phyloP scores from a whole-genome alignment of 768 basidiomycete species.

The Russula vinacea region DNA sequence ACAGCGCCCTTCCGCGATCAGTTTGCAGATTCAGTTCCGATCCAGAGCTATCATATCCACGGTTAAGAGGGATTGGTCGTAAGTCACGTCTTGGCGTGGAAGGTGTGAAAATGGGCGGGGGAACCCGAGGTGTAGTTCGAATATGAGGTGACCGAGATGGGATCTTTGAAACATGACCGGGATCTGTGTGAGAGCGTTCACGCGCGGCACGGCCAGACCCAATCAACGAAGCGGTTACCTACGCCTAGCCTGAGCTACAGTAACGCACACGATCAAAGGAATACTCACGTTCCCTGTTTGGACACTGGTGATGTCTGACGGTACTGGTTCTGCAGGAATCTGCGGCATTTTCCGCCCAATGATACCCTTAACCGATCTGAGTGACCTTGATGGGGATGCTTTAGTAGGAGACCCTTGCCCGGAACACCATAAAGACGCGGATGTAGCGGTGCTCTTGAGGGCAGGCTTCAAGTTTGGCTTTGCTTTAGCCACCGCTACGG shows the following conservation, averaged over 20 bases:
- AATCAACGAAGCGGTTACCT: conserved; percentile 3
- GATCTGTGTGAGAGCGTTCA: conserved; percentile 30
- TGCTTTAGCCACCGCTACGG: conserved; percentile 9
- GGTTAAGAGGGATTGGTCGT: background rate
- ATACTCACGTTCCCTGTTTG: conserved; percentile 15
- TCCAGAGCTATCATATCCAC: conserved; percentile 25
- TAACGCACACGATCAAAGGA: background rate
- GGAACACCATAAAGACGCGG: background rate
- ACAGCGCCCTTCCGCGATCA: conserved; percentile 24
- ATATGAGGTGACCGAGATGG: conserved; percentile 21
- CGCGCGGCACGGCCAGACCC: conserved; percentile 8
- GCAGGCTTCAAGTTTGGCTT: conserved; percentile 26
- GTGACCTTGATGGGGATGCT: conserved; percentile 27
- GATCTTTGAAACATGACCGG: conserved; percentile 26
- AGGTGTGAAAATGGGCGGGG: conserved; percentile 16
- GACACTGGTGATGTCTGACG: background rate
- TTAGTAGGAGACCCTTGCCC: conserved; percentile 22
- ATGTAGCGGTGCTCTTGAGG: conserved; percentile 21
- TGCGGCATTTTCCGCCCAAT: conserved; percentile 27
- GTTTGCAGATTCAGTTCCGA: conserved; percentile 22
- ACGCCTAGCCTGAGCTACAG: background rate
- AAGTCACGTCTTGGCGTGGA: conserved; percentile 10
- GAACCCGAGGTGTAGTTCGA: conserved; percentile 19
- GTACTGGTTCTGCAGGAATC: conserved; percentile 5
- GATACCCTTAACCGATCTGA: conserved; percentile 24